Evolutionary conservation across 768 basidiomycete genomes (phyloP).

Genomic region (Pleurotus salmoneostramineus): DNA sequence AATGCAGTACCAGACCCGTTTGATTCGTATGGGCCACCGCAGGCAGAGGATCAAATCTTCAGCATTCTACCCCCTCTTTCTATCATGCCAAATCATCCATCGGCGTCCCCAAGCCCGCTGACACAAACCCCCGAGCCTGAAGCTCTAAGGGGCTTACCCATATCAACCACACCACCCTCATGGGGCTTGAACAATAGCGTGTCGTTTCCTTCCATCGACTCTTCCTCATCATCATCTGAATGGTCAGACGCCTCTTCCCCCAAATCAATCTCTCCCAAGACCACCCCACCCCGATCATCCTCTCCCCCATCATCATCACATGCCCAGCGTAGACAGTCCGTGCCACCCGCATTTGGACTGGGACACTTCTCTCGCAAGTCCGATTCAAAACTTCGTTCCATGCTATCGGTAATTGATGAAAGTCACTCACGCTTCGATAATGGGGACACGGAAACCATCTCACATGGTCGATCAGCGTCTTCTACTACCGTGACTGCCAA

Average conservation of each 20-base stretch:
- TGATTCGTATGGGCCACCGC: conserved; percentile 86
- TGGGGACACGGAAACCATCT: conserved; percentile 13
- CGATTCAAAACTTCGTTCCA: conserved; percentile 65
- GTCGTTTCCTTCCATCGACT: conserved; percentile 41
- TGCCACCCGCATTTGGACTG: conserved; percentile 29
- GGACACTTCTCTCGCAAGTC: conserved; percentile 44
- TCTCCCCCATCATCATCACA: conserved; percentile 43
- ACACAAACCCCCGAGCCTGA: conserved; percentile 43
- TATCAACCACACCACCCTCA: conserved; percentile 29
- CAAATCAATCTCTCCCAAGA: conserved; percentile 34
- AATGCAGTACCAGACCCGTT: conserved; percentile 91
- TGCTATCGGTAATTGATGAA: conserved; percentile 74
- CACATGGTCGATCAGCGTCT: conserved; percentile 18
- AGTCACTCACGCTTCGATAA: conserved; percentile 31
- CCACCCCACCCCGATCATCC: conserved; percentile 44
- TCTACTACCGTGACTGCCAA: conserved; percentile 15
- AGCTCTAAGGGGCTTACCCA: conserved; percentile 25
- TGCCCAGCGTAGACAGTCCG: conserved; percentile 46
- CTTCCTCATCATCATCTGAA: conserved; percentile 30
- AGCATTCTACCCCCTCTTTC: conserved; percentile 87
- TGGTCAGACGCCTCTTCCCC: conserved; percentile 50
- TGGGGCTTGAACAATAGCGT: conserved; percentile 48
- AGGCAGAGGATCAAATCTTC: conserved; percentile 88
- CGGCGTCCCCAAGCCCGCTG: conserved; percentile 59
- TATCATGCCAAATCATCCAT: conserved; percentile 53